A percentile compares a stretch with the other conserved stretches of the same genome.
Conservation (phyloP, 768 basidiomycete species). For the Tulasnella sp. region DNA sequence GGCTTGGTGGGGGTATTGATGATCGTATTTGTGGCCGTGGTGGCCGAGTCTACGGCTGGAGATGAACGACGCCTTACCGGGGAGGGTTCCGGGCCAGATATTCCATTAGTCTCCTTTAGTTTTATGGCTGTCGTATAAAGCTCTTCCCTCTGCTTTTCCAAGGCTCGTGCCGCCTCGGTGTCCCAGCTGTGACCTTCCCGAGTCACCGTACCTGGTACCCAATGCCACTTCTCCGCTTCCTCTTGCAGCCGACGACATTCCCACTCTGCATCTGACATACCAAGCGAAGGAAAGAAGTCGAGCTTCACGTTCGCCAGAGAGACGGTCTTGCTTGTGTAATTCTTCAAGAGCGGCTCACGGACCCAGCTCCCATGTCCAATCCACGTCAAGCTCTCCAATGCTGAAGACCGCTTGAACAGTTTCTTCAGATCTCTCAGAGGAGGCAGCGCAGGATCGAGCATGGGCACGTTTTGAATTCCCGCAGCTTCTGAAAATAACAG, state of each 20-base stretch:
- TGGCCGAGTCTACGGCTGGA: no score
- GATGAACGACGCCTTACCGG: no score
- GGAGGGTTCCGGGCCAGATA: no score
- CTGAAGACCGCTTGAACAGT: slow-evolving; percentile 30
- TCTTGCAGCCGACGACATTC: slow-evolving; percentile 16
- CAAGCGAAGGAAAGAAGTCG: slow-evolving; percentile 22
- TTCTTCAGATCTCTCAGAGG: slow-evolving; percentile 31
- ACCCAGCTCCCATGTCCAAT: slow-evolving; percentile 30
- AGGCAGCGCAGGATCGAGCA: slow-evolving; percentile 29
- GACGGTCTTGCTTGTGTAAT: slow-evolving; percentile 20
- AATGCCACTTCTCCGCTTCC: slow-evolving; percentile 18
- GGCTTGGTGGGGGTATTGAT: no score
- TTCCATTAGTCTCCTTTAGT: no score
- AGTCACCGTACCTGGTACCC: slow-evolving; percentile 19
- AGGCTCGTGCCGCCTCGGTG: slow-evolving; percentile 24
- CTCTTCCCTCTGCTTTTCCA: background rate
- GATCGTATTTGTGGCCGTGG: no score
- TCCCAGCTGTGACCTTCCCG: slow-evolving; percentile 27
- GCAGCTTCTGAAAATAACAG: background rate
- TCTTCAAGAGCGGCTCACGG: slow-evolving; percentile 25
- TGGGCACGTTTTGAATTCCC: slow-evolving; percentile 21
- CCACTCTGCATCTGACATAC: slow-evolving; percentile 20
- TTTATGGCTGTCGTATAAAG: background rate
- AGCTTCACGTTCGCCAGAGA: slow-evolving; percentile 28
- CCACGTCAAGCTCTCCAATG: slow-evolving; percentile 29